Base-by-base conservation (phyloP, 176 grass and related monocot genomes). In the Oryza meyeriana region DNA sequence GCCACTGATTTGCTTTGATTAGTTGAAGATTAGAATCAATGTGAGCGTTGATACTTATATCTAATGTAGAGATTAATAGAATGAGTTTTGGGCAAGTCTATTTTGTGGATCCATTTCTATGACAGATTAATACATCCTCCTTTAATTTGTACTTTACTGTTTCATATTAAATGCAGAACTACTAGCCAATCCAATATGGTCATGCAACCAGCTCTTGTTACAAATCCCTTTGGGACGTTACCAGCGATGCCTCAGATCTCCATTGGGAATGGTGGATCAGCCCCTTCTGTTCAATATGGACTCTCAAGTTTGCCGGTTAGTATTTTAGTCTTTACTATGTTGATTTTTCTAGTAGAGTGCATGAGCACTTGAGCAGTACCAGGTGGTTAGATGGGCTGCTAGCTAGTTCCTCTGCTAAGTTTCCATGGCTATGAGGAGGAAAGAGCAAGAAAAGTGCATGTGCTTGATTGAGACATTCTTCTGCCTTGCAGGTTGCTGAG, bases 181-280 rank as follows among this genome's bases (percentile, higher is more conserved):
- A 62, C 59, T 89, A 84, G 31, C 71, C 95, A 91, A 44, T 79
- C 85, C 25, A 93, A 55, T 88, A 87, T 93, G 95, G 86, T 90
- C 58, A 88, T 93, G 86, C 95, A 89, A 61, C 90, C 86, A 27
- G 76, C 88, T 79, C 66, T 85, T 80, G 78, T 98, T 84, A 84
- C 86, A 72, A 94, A 94, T 85, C 95, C 95, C 66, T 98, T 94
- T 38, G 95, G 95, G 20, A 92, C 79, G 35, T 88, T 98, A 79
- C 95, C 92, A 84, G 79, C 95, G 82, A 93, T 94, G 90, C 95
- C 95, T 85, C 90, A 90, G 47, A 98, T 98, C 88, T 94, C 95
- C 47, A 98, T 98, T 74, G 92, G 95, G 31, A 89, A 84, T 87
- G 86, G 63, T 71, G 88, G 92, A 73, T 91, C 88, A 85, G 82